Base-by-base conservation (phyloP, 2,329 filamentous ascomycete genomes). In the Phialophora chinensis region DNA sequence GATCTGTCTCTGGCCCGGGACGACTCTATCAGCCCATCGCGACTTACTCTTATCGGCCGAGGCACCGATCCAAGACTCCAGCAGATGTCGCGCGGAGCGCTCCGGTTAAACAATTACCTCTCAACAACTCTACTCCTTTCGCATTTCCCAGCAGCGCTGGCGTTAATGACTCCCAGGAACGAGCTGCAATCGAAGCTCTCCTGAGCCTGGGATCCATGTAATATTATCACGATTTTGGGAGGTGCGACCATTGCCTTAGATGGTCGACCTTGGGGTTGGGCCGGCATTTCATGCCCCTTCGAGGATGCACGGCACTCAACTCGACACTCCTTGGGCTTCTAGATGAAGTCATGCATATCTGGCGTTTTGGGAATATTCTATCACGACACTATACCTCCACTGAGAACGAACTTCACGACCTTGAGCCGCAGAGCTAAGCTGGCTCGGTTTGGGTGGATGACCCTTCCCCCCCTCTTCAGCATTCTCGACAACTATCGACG, bases 131-230 rank as follows among this genome's bases (percentile, higher is more conserved):
- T 66, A 71, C 73, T 44, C 65, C 75, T 42, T 71, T 64, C 44
- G 61, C 67, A 38, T 59, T 73, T 63, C 61, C 66, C 25, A 66
- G n/a, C 53, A 74, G 75, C 29, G 75, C 78, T 66, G 76, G 75
- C 70, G 71, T 78, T 62, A 74, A 75, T 67, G 66, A 72, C 65
- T 71, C 72, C 76, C 78, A 82, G 72, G 81, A 83, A 75, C 77
- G 80, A 68, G 80, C 80, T 59, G 81, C 81, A 31, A 79, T 83
- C 65, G 81, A 83, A 71, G 81, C 81, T 59, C 78, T 83, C 65
- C 74, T 83, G 69, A 78, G 78, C 68, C 74, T 83, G 71, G 81
- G 81, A 66, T 82, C 80, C 55, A 81, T 82, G 78, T 83, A 77
- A 80, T 58, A 14, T 10, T 35, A 33, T 55, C 44, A 35, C 49